Percentiles rank a stretch among this genome's conserved stretches.
These are phyloP conservation scores for Panicum hallii DNA, from an alignment of 202 grass and related monocot species.

Conservation along the genomic window DNA sequence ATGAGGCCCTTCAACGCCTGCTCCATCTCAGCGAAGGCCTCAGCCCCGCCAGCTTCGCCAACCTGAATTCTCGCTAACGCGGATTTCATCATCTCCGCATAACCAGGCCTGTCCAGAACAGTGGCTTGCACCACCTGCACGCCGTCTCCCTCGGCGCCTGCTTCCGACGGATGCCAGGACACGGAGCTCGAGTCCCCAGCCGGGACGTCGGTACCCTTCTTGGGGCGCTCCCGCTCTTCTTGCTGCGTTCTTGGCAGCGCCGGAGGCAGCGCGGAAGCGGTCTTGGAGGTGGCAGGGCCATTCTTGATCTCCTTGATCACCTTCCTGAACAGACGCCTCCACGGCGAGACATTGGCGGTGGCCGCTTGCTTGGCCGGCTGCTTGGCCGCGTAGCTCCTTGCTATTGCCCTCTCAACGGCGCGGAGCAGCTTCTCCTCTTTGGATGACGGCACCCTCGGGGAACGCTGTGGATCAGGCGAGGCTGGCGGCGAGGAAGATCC, in stretches of 20 bases:
- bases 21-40: not conserved
- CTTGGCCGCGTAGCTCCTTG: conserved; percentile 16
- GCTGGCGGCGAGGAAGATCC: not conserved
- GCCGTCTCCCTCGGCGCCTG: not conserved
- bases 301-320: conserved; percentile 20
- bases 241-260: not conserved
- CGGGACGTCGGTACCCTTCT: not conserved
- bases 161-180: not conserved
- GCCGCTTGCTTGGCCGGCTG: not conserved
- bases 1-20: conserved; percentile 19
- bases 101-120: not conserved
- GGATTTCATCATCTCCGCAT: not conserved
- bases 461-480: too few species aligned
- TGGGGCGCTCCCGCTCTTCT: not conserved
- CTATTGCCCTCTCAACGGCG: conserved; percentile 16
- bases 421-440: not conserved
- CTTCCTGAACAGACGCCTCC: not conserved
- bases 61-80: not conserved
- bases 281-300: not conserved
- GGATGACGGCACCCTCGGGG: not conserved
- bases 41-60: not conserved
- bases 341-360: not conserved
- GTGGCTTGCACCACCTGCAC: not conserved
- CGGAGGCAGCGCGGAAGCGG: not conserved
- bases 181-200: not conserved